A percentile compares a stretch with the other conserved stretches of the same genome.
Conservation (phyloP, 2,329 filamentous ascomycete species). For the Cercospora nicotianae region DNA sequence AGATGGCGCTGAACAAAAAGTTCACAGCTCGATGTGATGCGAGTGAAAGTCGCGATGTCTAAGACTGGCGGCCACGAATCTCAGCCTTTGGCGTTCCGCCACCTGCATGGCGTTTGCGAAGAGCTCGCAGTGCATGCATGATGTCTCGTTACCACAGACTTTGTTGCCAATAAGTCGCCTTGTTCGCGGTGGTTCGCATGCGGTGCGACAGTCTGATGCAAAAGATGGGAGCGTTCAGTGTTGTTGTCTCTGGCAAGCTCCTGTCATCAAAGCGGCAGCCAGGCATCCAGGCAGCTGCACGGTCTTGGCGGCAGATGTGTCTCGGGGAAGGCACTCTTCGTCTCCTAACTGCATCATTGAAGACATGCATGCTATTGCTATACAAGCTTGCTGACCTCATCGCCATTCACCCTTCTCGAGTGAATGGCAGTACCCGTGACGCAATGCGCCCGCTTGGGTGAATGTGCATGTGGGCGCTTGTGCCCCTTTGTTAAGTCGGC, state of each 20-base stretch:
- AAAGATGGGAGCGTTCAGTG: background rate
- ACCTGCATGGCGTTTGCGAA: background rate
- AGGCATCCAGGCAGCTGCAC: background rate
- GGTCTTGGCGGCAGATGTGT: background rate
- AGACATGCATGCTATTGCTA: background rate
- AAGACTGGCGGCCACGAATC: background rate
- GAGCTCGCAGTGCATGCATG: background rate
- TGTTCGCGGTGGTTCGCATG: background rate
- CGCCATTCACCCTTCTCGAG: background rate
- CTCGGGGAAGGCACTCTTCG: background rate
- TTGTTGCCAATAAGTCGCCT: background rate
- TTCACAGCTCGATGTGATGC: background rate
- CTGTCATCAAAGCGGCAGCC: background rate
- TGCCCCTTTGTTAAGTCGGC: background rate
- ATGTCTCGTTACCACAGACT: background rate
- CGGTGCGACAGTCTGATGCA: background rate
- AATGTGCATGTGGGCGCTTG: background rate
- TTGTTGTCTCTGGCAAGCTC: background rate
- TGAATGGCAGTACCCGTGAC: background rate
- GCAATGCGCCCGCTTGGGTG: background rate
- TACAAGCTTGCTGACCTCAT: background rate
- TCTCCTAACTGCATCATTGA: background rate
- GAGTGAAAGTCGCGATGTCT: background rate
- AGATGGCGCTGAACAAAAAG: background rate
- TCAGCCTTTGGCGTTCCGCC: constrained; percentile 1